Evolutionary conservation across 176 grass and related monocot genomes (phyloP), one percentile per base, ranked within the genome.

Genomic region (Dactylis glomerata): DNA sequence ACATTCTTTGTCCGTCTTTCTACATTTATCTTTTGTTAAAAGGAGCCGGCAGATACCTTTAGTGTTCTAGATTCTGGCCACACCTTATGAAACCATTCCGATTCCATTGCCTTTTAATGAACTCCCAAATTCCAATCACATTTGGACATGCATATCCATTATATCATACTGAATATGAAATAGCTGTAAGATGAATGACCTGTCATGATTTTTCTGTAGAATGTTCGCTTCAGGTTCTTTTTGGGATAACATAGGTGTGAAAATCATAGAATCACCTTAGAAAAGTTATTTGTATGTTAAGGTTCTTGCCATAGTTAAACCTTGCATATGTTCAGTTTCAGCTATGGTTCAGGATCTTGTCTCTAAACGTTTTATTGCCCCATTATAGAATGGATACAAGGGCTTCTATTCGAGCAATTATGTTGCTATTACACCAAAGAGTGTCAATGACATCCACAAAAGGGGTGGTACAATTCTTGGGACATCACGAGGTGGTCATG

Each of bases 361-460:
- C 9, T 30, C 36, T 30, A 57, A 75, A 83, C 24, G 22, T 66
- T 28, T 49, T 77, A 10, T 59, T 65, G n/a, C 31, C 55, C 46
- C 51, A 58, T 78, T 89, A 77, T 86, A 99, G 97, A 89, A 92
- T 87, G 97, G 97, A 84, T 99, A 99, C 68, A 99, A 92, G 84
- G 97, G 97, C 11, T 99, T 99, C 88, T 99, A 99, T 88, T 94
- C 97, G 23, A 92, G 88, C 59, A 99, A 99, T 79, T 94, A 92
- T 23, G 82, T 99, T 81, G 27, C 82, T 55, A 55, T 99, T 79
- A 99, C 97, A 59, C 91, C 93, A 59, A 99, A 99, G 56, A 91
- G 69, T 79, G 97, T 99, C 56, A 88, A 99, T 91, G 93, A 99
- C 55, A 99, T 99, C 50, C 97, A 99, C 80, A 99, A 99, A 85